Evolutionary conservation across 345 rosid species (phyloP).

Genomic region (Sonneratia caseolaris): DNA sequence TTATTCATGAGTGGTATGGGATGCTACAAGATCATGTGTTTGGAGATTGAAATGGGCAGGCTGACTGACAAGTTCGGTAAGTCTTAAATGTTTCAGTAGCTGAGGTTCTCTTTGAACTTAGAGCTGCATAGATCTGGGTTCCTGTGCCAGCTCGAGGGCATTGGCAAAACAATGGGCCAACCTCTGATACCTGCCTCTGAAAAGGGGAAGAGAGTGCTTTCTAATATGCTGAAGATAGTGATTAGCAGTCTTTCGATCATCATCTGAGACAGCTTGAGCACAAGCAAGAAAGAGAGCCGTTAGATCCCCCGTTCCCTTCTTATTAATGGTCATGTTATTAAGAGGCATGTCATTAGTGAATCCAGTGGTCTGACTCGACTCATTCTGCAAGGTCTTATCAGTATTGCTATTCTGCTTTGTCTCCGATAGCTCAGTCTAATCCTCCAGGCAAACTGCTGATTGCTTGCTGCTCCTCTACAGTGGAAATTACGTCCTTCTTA

Average conservation of each 20-base stretch:
- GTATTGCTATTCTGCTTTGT: neutral
- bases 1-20: neutral
- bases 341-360: conserved; percentile 14
- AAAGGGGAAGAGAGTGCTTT: conserved; percentile 24
- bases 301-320: conserved; percentile 27
- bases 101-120: conserved; percentile 14
- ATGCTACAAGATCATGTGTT: conserved; percentile 16
- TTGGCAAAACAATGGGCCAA: conserved; percentile 34
- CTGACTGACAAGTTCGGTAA: conserved; percentile 20
- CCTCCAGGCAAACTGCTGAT: conserved; percentile 21
- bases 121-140: conserved; percentile 10
- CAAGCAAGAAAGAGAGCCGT: conserved; percentile 27
- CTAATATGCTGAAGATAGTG: conserved; percentile 30
- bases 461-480: conserved; percentile 28
- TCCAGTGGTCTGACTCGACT: conserved; percentile 8
- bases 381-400: conserved; percentile 6
- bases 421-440: conserved; percentile 31
- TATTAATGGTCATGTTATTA: conserved; percentile 12
- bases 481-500: conserved; percentile 7
- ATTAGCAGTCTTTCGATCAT: conserved; percentile 25
- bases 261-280: conserved; percentile 30
- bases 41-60: conserved; percentile 30
- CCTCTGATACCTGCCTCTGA: conserved; percentile 33
- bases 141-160: conserved; percentile 27
- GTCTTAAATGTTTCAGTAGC: conserved; percentile 31